Conservation (phyloP, 805 yeast genomes). For the Yamadazyma endophytica region DNA sequence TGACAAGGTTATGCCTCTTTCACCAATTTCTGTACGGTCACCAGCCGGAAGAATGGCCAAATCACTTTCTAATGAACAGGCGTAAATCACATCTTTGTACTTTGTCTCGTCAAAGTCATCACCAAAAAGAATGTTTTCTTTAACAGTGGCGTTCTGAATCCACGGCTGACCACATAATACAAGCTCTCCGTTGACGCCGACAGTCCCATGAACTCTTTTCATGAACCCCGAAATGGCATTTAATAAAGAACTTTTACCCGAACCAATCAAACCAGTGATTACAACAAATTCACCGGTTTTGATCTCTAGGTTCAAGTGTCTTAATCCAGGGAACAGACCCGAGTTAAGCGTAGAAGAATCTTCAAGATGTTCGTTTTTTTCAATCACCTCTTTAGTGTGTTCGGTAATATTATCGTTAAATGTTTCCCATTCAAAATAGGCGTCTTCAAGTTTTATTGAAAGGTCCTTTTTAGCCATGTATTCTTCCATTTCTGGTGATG, state of each 20-base stretch:
- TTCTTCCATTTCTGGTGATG: conserved; percentile 20
- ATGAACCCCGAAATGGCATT: conserved; percentile 35
- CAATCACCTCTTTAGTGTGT: conserved; percentile 1
- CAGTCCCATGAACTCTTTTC: conserved; percentile 26
- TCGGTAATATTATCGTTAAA: conserved; percentile 8
- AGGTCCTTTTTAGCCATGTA: conserved; percentile 18
- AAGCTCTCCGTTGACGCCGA: conserved; percentile 25
- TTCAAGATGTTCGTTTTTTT: conserved; percentile 1
- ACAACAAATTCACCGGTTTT: conserved; percentile 32
- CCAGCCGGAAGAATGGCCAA: conserved; percentile 30
- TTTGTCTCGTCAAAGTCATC: conserved; percentile 15
- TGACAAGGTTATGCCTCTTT: conserved; percentile 32
- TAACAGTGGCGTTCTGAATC: conserved; percentile 33
- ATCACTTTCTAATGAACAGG: conserved; percentile 29
- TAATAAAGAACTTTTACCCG: conserved; percentile 34
- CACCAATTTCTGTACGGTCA: conserved; percentile 34
- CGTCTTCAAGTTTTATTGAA: conserved; percentile 20
- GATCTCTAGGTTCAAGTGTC: conserved; percentile 19
- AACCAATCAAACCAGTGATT: conserved; percentile 33
- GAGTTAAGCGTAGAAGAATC: conserved; percentile 6
- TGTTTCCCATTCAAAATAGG: conserved; percentile 27
- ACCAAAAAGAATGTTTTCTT: conserved; percentile 31
- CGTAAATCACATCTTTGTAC: conserved; percentile 23
- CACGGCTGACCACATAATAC: conserved; percentile 32
- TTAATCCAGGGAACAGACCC: conserved; percentile 23